These are phyloP conservation scores for Cenchrus americanus DNA, from an alignment of 176 grass and related monocot species.

Conservation along the genomic window DNA sequence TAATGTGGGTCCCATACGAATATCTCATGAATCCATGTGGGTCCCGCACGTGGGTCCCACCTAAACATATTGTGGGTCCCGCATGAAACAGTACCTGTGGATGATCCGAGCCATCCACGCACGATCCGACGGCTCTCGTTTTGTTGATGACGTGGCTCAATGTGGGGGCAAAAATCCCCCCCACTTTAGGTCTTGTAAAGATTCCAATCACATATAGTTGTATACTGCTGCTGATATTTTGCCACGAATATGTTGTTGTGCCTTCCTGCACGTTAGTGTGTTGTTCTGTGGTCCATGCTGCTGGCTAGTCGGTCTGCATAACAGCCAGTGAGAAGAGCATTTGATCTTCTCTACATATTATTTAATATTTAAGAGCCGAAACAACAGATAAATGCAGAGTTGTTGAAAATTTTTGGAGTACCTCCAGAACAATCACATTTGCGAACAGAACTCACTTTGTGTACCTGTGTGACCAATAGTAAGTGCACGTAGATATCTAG, in stretches of 20 bases:
- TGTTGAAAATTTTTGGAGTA: neutral
- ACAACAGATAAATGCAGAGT: neutral
- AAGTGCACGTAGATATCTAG: neutral
- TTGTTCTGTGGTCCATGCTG: neutral
- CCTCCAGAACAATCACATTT: neutral
- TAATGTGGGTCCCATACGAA: no score
- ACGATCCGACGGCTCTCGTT: no score
- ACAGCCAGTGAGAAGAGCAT: neutral
- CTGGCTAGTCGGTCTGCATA: neutral
- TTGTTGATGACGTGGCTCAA: no score
- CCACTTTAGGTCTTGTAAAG: no score
- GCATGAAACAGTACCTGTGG: no score
- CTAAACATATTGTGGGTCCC: no score
- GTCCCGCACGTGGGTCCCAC: no score
- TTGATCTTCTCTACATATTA: conserved; percentile 14
- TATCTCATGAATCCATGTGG: no score
- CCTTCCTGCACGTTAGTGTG: neutral
- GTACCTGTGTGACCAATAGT: neutral
- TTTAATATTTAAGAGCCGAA: neutral
- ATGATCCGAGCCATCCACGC: no score
- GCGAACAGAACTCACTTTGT: neutral
- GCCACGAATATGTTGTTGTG: neutral
- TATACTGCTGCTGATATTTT: neutral
- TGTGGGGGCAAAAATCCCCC: no score
- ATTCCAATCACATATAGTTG: neutral